A percentile compares a stretch with the other conserved stretches of the same genome.
Evolutionary conservation across 352 stramenopile genomes (phyloP).

Genomic region (Phytophthora melonis): DNA sequence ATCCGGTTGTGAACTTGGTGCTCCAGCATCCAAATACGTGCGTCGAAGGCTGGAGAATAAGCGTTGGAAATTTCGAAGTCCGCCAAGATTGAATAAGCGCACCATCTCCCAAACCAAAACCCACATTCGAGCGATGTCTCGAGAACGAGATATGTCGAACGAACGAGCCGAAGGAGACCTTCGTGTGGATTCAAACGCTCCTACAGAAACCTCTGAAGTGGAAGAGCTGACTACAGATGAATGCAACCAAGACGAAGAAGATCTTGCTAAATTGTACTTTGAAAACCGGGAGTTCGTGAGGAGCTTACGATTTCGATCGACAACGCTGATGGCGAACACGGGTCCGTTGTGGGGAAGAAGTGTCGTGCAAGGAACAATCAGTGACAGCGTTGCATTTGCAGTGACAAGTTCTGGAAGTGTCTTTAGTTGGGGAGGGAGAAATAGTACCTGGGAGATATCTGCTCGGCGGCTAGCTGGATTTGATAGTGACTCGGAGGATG

Average conservation of each 20-base stretch:
- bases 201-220: conserved; percentile 37
- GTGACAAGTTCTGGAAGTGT: conserved; percentile 85
- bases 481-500: conserved; percentile 42
- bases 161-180: conserved; percentile 12
- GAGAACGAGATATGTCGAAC: conserved; percentile 19
- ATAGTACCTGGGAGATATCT: conserved; percentile 52
- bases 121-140: conserved; percentile 32
- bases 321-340: conserved; percentile 89
- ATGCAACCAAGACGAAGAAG: conserved; percentile 50
- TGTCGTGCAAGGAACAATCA: conserved; percentile 78
- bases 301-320: conserved; percentile 71
- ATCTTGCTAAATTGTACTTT: conserved; percentile 75
- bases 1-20: neutral
- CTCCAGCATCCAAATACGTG: conserved; percentile 54
- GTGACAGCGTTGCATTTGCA: conserved; percentile 89
- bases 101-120: conserved; percentile 42
- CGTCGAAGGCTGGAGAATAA: conserved; percentile 72
- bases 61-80: conserved; percentile 70
- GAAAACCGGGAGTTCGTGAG: conserved; percentile 72
- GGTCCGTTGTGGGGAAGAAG: conserved; percentile 91
- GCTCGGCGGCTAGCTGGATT: conserved; percentile 35
- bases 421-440: conserved; percentile 91
- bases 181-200: conserved; percentile 10
- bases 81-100: conserved; percentile 61
- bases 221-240: conserved; percentile 31